A percentile compares a stretch with the other conserved stretches of the same genome.
Conservation (phyloP, 2,329 filamentous ascomycete species). For the Neofusicoccum sp. region DNA sequence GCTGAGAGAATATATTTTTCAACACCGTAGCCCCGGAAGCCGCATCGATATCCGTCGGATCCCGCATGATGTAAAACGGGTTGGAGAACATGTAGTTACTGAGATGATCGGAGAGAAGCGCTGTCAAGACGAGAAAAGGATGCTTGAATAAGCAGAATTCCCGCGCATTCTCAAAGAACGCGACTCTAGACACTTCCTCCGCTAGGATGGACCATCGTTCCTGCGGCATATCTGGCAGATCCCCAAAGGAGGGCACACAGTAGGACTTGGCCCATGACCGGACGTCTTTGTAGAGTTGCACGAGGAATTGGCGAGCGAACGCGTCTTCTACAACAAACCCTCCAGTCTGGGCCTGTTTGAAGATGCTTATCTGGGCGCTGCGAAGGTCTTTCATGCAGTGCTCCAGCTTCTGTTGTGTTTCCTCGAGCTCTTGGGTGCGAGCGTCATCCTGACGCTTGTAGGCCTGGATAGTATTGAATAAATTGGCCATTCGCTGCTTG, state of each 20-base stretch:
- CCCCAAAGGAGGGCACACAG: not conserved
- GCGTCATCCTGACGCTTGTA: not conserved
- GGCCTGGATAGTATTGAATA: not conserved
- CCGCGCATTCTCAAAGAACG: not conserved
- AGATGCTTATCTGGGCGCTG: not conserved
- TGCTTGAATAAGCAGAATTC: not conserved
- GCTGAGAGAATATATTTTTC: not conserved
- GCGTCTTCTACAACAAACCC: not conserved
- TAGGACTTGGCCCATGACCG: not conserved
- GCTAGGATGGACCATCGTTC: not conserved
- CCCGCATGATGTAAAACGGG: not conserved
- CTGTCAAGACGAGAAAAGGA: conserved; percentile 6
- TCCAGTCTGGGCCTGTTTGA: not conserved
- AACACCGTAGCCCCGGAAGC: not conserved
- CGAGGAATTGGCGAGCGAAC: not conserved
- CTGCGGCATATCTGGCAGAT: not conserved
- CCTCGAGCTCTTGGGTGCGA: not conserved
- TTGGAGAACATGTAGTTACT: not conserved
- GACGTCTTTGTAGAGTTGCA: not conserved
- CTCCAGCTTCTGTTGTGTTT: not conserved
- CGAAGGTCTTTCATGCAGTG: not conserved
- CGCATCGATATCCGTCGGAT: not conserved
- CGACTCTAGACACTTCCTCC: not conserved
- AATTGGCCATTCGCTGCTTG: not conserved
- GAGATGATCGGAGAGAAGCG: not conserved